These are phyloP conservation scores for Elaeis guineensis DNA, from an alignment of 176 grass and related monocot species.

Conservation along the genomic window DNA sequence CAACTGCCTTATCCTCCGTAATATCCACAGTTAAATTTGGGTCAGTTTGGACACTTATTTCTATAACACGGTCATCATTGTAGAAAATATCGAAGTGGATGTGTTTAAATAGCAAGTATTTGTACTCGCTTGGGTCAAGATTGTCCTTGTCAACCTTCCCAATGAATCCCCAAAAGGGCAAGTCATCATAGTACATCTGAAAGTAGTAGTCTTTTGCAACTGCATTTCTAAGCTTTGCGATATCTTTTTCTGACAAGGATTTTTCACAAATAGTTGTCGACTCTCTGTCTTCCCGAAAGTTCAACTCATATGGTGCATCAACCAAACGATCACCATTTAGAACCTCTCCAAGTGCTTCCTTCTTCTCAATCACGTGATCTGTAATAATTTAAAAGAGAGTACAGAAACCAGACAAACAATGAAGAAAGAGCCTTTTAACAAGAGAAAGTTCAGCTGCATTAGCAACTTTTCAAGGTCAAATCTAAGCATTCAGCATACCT, in stretches of 20 bases:
- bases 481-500: neutral
- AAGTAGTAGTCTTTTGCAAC: slow-evolving; percentile 6
- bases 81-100: slow-evolving; percentile 4
- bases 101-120: slow-evolving; percentile 8
- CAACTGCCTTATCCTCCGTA: slow-evolving; percentile 5
- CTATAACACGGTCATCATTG: slow-evolving; percentile 1
- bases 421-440: neutral
- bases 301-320: slow-evolving; percentile 2
- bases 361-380: slow-evolving; percentile 5
- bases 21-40: neutral
- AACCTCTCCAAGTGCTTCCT: slow-evolving; percentile 9
- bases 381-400: neutral
- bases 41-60: slow-evolving; percentile 1
- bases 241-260: neutral
- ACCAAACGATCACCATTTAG: slow-evolving; percentile 12
- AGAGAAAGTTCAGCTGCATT: too few relatives aligned
- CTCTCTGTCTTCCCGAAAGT: neutral
- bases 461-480: too few relatives aligned
- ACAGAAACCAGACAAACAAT: neutral
- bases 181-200: slow-evolving; percentile 7
- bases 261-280: neutral
- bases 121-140: neutral
- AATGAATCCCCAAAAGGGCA: slow-evolving; percentile 6
- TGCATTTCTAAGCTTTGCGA: neutral
- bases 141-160: neutral